phyloP scores from a whole-genome alignment of 2,329 filamentous ascomycete genomes.

The Fusarium sp. region DNA sequence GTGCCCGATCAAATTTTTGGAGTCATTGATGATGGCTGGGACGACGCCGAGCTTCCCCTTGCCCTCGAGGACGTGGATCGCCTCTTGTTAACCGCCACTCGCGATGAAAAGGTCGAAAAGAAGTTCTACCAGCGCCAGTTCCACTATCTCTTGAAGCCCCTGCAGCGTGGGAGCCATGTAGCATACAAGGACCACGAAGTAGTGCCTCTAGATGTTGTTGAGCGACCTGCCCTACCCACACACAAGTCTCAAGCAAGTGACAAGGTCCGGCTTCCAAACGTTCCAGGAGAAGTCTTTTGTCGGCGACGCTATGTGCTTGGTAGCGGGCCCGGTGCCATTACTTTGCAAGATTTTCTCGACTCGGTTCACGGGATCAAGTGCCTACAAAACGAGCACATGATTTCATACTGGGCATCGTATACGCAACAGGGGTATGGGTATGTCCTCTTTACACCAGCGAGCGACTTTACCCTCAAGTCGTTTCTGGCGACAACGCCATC shows the following conservation, averaged over 20 bases:
- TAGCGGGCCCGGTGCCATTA: constrained; percentile 54
- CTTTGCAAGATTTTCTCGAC: constrained; percentile 66
- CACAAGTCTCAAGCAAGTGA: constrained; percentile 58
- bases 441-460: constrained; percentile 72
- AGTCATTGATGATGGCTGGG: constrained; percentile 80
- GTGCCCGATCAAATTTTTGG: constrained; percentile 80
- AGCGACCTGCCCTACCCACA: constrained; percentile 62
- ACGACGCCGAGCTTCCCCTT: constrained; percentile 79
- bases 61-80: constrained; percentile 72
- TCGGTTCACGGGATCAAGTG: constrained; percentile 69
- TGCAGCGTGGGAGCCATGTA: constrained; percentile 69
- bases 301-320: constrained; percentile 68
- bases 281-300: constrained; percentile 66
- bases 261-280: constrained; percentile 71
- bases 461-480: constrained; percentile 73
- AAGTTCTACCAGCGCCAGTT: constrained; percentile 79
- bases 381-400: constrained; percentile 74
- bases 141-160: constrained; percentile 72
- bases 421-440: constrained; percentile 72
- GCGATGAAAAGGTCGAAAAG: constrained; percentile 71
- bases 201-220: constrained; percentile 74
- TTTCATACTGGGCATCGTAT: constrained; percentile 78
- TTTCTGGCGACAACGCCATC: constrained; percentile 73
- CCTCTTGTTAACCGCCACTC: constrained; percentile 67
- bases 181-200: constrained; percentile 75